These are phyloP conservation scores for Vitis hybrid DNA, from an alignment of 177 flowering plant species.

Conservation along the genomic window DNA sequence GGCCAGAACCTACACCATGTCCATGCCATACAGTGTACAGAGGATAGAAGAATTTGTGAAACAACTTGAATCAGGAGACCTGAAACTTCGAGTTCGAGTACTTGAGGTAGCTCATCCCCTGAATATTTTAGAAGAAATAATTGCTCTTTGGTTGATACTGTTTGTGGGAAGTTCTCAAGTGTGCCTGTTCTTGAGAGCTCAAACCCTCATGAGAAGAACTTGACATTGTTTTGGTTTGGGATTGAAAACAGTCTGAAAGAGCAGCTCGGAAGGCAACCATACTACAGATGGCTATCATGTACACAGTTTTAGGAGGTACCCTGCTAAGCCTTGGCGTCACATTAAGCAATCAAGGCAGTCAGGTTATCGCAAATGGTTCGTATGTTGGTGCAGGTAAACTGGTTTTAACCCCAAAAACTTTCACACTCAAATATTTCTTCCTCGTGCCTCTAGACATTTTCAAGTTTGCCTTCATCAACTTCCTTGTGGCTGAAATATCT, in stretches of 20 bases:
- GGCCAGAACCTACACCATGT: conserved; percentile 73
- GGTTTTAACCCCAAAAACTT: neutral
- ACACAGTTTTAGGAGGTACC: conserved; percentile 85
- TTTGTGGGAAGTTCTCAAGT: too few species aligned
- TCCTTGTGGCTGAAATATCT: neutral
- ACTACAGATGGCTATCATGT: conserved; percentile 89
- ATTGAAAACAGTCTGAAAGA: conserved; percentile 70
- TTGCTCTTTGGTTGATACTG: neutral
- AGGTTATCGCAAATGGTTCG: conserved; percentile 65
- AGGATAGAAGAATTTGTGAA: conserved; percentile 86
- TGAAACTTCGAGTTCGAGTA: conserved; percentile 91
- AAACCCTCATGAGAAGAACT: neutral
- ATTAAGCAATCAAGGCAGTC: conserved; percentile 62
- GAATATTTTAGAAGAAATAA: neutral
- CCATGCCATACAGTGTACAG: conserved; percentile 66
- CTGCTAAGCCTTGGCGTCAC: conserved; percentile 76
- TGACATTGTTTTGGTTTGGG: neutral
- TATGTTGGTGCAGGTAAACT: conserved; percentile 73
- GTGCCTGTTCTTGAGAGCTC: neutral
- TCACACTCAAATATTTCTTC: too few species aligned
- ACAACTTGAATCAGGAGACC: conserved; percentile 87
- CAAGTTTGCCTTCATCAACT: neutral
- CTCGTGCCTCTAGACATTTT: neutral
- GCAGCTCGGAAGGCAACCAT: conserved; percentile 81
- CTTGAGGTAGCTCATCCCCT: conserved; percentile 60